Base-by-base conservation (phyloP, 495 filamentous ascomycete genomes). In the Talaromyces liani region DNA sequence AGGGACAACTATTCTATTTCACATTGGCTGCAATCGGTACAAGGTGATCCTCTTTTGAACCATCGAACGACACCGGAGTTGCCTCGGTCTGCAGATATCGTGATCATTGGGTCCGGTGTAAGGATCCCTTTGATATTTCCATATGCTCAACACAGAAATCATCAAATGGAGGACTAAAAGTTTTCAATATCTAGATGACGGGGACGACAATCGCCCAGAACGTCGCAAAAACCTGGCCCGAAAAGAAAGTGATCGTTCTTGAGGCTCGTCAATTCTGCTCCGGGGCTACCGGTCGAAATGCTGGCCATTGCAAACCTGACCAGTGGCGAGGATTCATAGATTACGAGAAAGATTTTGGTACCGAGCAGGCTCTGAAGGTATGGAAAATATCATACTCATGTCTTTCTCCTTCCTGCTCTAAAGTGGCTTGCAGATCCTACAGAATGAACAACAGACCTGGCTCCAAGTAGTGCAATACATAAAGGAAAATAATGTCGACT, bases 201-300 rank as follows among this genome's bases (percentile, higher is more conserved):
- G 49, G 49, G 8, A 53, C 49, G 0, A 53, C 49, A 53, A 53
- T 53, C 49, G 49, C 22, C 10, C 12, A 53, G n/a, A 53, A 53
- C 49, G n/a, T 53, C 25, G 12, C n/a, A 53, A n/a, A 53, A n/a
- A 53, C 49, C 49, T 53, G 49, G 49, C 20, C 54, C n/a, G 36
- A 29, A 29, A 65, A 76, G 41, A 80, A 72, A 24, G 72, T 91
- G 1, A 79, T 91, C 1, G 85, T 92, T 82, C 75, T 93, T 12
- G 90, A 93, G 73, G 89, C 89, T 18, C 77, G 88, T 64, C 85
- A 89, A 74, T 87, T 86, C n/a, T 91, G 88, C 70, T 90, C 80
- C 79, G 89, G 89, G 14, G 90, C 90, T 33, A 91, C 90, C 6
- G 89, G 89, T 2, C 71, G 88, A 34, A 69, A 67, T 55, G 67